Evolutionary conservation across 2,329 filamentous ascomycete species (phyloP).

Genomic region (Akanthomyces dipterigenus): DNA sequence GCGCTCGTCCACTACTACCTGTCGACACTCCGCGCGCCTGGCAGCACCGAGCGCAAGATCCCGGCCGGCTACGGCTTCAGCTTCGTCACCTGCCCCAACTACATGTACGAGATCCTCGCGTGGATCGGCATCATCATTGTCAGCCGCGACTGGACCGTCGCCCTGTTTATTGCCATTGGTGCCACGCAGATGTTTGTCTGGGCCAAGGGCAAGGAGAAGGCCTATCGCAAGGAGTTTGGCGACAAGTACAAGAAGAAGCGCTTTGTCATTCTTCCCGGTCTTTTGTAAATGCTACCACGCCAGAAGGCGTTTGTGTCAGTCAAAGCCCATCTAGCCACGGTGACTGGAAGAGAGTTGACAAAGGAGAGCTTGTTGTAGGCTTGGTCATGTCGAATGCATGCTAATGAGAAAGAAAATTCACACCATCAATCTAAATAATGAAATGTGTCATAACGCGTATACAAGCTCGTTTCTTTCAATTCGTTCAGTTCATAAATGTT

Average conservation of each 20-base stretch:
- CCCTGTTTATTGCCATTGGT: constrained; percentile 69
- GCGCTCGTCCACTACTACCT: constrained; percentile 74
- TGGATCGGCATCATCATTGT: constrained; percentile 80
- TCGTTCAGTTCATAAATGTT: background rate
- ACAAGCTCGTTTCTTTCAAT: background rate
- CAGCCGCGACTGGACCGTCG: constrained; percentile 70
- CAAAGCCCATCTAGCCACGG: background rate
- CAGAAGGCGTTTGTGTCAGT: background rate
- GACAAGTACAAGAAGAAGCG: constrained; percentile 95
- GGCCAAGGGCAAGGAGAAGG: constrained; percentile 86
- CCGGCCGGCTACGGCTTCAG: constrained; percentile 78
- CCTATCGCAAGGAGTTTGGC: constrained; percentile 84
- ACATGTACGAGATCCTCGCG: constrained; percentile 83
- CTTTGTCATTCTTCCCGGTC: constrained; percentile 71
- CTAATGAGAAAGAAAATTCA: background rate
- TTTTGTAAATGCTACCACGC: constrained; percentile 47
- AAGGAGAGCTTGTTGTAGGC: background rate
- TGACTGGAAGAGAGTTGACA: background rate
- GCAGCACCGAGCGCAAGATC: constrained; percentile 81
- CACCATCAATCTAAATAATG: background rate
- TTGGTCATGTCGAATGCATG: background rate
- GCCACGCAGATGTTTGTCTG: constrained; percentile 75
- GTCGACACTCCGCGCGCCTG: constrained; percentile 66
- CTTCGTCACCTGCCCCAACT: constrained; percentile 92
- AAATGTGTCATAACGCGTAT: background rate